Conservation (phyloP, 257 asterid genomes). For the Henckelia pumila region DNA sequence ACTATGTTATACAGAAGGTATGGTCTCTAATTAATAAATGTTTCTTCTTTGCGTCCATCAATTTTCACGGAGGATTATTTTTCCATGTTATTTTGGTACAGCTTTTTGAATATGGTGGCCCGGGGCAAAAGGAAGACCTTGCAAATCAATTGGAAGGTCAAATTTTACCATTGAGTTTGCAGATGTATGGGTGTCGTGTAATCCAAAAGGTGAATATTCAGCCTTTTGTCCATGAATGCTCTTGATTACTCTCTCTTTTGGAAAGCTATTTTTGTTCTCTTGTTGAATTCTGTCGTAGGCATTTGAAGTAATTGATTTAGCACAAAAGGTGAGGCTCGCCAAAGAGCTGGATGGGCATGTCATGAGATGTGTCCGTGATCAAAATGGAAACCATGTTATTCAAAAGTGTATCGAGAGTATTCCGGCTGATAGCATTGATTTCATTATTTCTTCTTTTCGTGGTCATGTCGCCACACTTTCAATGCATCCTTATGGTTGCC, state of each 20-base stretch:
- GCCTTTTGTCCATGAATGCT: conserved; percentile 1
- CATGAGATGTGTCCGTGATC: conserved; percentile 53
- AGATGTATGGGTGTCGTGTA: conserved; percentile 73
- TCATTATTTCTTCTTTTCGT: conserved; percentile 51
- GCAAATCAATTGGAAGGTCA: conserved; percentile 52
- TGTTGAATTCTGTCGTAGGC: conserved; percentile 35
- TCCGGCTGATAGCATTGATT: conserved; percentile 45
- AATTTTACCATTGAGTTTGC: conserved; percentile 50
- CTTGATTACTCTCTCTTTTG: conserved; percentile 4
- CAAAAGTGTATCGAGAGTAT: conserved; percentile 72
- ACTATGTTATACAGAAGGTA: conserved; percentile 68
- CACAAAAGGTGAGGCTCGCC: conserved; percentile 45
- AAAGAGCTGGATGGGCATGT: conserved; percentile 58
- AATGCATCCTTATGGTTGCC: conserved; percentile 80
- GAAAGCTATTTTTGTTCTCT: conserved; percentile 16
- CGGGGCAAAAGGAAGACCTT: conserved; percentile 47
- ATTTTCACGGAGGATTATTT: neutral
- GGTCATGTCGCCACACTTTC: conserved; percentile 68
- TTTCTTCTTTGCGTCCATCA: conserved; percentile 5
- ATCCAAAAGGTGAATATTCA: conserved; percentile 51
- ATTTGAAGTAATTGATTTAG: conserved; percentile 51
- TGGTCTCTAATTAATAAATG: conserved; percentile 2
- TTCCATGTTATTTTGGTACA: conserved; percentile 23
- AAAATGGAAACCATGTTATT: conserved; percentile 65
- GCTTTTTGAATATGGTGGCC: conserved; percentile 57